Evolutionary conservation across 768 basidiomycete genomes (phyloP).

Genomic region (Hortiboletus campestris): DNA sequence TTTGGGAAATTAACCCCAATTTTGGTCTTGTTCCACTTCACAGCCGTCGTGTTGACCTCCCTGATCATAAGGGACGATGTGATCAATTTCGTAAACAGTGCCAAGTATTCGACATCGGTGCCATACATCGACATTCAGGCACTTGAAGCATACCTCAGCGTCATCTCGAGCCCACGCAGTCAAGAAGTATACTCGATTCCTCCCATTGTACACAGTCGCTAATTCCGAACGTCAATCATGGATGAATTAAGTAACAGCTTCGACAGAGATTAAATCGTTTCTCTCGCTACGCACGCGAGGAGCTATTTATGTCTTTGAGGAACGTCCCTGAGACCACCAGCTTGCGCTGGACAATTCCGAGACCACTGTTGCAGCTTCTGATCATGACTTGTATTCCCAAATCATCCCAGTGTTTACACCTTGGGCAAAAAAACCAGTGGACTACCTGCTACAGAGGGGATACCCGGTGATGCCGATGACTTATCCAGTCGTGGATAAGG

Average conservation of each 20-base stretch:
- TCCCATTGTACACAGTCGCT: not conserved
- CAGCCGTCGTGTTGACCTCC: slow-evolving; percentile 21
- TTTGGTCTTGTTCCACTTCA: not conserved
- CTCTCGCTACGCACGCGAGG: slow-evolving; percentile 12
- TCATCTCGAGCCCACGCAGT: slow-evolving; percentile 12
- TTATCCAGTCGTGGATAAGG: slow-evolving; percentile 6
- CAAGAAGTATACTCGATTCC: slow-evolving; percentile 17
- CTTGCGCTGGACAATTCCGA: not conserved
- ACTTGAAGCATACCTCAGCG: slow-evolving; percentile 43
- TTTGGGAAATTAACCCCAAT: not conserved
- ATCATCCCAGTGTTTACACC: slow-evolving; percentile 21
- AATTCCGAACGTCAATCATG: not conserved
- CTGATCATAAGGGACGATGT: slow-evolving; percentile 20
- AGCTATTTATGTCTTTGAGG: not conserved
- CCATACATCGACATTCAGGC: slow-evolving; percentile 9
- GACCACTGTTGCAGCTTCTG: not conserved
- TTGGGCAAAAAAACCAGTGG: not conserved
- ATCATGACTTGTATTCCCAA: slow-evolving; percentile 10
- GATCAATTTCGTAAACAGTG: slow-evolving; percentile 16
- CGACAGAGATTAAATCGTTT: slow-evolving; percentile 5
- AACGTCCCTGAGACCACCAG: slow-evolving; percentile 7
- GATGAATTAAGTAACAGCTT: slow-evolving; percentile 10
- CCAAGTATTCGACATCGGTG: slow-evolving; percentile 22
- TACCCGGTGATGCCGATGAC: slow-evolving; percentile 9
- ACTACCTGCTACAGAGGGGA: slow-evolving; percentile 14